Conservation (phyloP, 2,329 filamentous ascomycete species). For the Fusarium mundagurra region DNA sequence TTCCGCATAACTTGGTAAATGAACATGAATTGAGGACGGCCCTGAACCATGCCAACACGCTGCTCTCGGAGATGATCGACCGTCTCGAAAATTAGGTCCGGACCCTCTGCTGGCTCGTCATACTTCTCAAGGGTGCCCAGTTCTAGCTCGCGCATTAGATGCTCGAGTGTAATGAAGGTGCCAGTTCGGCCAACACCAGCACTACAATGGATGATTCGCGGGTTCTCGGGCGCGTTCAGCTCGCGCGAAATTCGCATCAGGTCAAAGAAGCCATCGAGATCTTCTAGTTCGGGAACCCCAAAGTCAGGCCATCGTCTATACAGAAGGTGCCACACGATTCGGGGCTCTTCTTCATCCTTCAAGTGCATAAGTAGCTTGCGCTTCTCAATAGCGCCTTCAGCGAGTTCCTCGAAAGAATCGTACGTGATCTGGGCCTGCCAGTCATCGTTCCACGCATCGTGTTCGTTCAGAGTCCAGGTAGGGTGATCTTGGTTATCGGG, state of each 20-base stretch:
- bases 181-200: conserved; percentile 94
- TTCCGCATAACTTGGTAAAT: conserved; percentile 87
- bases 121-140: conserved; percentile 71
- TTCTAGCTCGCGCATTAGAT: conserved; percentile 83
- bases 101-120: conserved; percentile 45
- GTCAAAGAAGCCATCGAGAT: conserved; percentile 73
- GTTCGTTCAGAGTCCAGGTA: conserved; percentile 68
- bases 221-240: conserved; percentile 63
- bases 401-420: conserved; percentile 66
- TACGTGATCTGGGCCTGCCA: conserved; percentile 77
- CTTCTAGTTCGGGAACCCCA: conserved; percentile 76
- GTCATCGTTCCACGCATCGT: conserved; percentile 71
- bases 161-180: conserved; percentile 96
- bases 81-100: conserved; percentile 78
- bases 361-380: conserved; percentile 74
- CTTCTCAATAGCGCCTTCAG: conserved; percentile 72
- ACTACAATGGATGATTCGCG: conserved; percentile 86
- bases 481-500: conserved; percentile 66
- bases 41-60: conserved; percentile 95
- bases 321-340: conserved; percentile 82
- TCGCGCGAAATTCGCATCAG: conserved; percentile 74
- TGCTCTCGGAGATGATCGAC: conserved; percentile 87
- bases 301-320: conserved; percentile 94
- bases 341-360: conserved; percentile 56
- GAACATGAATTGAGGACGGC: conserved; percentile 84